A percentile compares a stretch with the other conserved stretches of the same genome.
Evolutionary conservation across 805 yeast genomes (phyloP).

Genomic region (Candida koratica): DNA sequence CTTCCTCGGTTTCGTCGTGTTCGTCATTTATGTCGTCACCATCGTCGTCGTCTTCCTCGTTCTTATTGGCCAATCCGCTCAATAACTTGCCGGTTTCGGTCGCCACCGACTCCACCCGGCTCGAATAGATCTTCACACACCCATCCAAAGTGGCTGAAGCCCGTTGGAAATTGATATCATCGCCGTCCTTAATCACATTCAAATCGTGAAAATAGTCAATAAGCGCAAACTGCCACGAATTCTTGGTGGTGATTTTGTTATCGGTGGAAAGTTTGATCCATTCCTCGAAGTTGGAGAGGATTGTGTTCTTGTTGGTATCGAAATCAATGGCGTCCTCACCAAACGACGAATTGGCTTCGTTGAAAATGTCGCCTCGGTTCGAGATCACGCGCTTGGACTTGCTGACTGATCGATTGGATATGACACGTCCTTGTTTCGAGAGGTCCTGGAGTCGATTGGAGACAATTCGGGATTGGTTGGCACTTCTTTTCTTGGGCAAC

Average conservation of each 20-base stretch:
- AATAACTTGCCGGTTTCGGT: constrained; percentile 82
- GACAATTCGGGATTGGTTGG: constrained; percentile 15
- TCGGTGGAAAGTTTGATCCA: constrained; percentile 48
- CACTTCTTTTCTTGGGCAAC: constrained; percentile 26
- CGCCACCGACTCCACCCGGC: constrained; percentile 88
- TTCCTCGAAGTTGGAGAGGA: constrained; percentile 44
- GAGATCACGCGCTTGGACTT: constrained; percentile 18
- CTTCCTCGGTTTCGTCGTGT: constrained; percentile 19
- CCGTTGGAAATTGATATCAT: constrained; percentile 72
- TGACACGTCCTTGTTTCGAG: constrained; percentile 27
- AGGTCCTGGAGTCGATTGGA: constrained; percentile 23
- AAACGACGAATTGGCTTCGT: constrained; percentile 21
- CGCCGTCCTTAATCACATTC: constrained; percentile 43
- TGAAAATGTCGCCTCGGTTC: constrained; percentile 18
- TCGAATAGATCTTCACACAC: constrained; percentile 86
- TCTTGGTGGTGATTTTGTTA: constrained; percentile 46
- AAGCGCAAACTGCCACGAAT: constrained; percentile 48
- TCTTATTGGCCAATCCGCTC: constrained; percentile 60
- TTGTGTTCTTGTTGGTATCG: constrained; percentile 40
- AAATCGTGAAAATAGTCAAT: constrained; percentile 53
- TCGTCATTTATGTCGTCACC: constrained; percentile 19
- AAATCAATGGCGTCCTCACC: constrained; percentile 41
- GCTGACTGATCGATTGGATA: constrained; percentile 21
- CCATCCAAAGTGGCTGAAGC: constrained; percentile 93
- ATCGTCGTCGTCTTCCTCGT: constrained; percentile 22